A percentile compares a stretch with the other conserved stretches of the same genome.
phyloP scores from a whole-genome alignment of 768 basidiomycete species.

The Xerocomus potaroensis region DNA sequence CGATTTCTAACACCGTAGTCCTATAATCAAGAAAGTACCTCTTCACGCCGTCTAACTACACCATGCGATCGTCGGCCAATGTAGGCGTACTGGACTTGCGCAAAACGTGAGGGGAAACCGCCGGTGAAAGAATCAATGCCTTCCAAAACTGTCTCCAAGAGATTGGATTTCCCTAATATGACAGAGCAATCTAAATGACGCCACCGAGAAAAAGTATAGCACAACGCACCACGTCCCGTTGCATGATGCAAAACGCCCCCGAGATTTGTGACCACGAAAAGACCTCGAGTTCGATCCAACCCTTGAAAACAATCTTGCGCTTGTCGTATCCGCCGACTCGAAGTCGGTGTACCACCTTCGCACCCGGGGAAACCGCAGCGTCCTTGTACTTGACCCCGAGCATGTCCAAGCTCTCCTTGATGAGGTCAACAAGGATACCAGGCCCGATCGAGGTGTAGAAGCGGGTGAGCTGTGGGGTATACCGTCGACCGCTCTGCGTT shows the following conservation, averaged over 20 bases:
- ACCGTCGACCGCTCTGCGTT: slow-evolving; percentile 70
- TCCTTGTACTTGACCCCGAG: slow-evolving; percentile 49
- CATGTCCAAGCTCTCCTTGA: slow-evolving; percentile 49
- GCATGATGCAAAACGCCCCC: slow-evolving; percentile 69
- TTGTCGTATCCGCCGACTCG: slow-evolving; percentile 68
- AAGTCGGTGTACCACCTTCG: slow-evolving; percentile 32
- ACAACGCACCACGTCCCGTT: slow-evolving; percentile 56
- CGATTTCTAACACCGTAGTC: background rate
- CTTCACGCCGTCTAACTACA: background rate
- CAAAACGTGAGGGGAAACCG: slow-evolving; percentile 57
- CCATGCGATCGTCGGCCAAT: background rate
- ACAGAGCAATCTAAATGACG: slow-evolving; percentile 1
- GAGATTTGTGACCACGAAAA: slow-evolving; percentile 46
- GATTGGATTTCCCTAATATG: slow-evolving; percentile 63
- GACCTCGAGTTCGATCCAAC: slow-evolving; percentile 68
- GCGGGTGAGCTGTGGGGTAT: slow-evolving; percentile 72
- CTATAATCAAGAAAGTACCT: background rate
- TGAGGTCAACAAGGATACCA: slow-evolving; percentile 44
- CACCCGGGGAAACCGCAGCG: slow-evolving; percentile 24
- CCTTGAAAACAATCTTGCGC: slow-evolving; percentile 62
- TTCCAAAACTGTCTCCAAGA: slow-evolving; percentile 80
- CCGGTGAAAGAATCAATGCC: slow-evolving; percentile 45
- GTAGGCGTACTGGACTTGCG: slow-evolving; percentile 6
- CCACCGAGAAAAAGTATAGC: background rate
- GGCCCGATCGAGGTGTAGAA: slow-evolving; percentile 69